Base-by-base conservation (phyloP, 2,329 filamentous ascomycete species). In the Cladophialophora carrionii region DNA sequence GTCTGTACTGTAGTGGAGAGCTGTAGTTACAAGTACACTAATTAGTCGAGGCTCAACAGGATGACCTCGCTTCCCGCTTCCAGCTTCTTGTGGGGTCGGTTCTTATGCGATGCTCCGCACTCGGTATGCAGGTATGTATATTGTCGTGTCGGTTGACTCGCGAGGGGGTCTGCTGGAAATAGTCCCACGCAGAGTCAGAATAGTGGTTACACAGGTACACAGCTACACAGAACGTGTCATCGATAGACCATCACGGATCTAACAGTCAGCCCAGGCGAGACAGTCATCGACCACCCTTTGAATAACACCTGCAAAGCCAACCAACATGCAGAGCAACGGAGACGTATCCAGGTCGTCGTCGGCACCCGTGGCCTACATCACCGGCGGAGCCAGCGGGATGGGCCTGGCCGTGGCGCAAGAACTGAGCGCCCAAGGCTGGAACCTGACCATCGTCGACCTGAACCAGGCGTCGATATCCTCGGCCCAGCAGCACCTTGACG, bases 381-480 rank as follows among this genome's bases (percentile, higher is more conserved):
- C 58, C 10, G 58, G 58, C 14, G 58, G 58, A 4, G 32, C 32
- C 20, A 43, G 32, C 26, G 58, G 58, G 41, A 61, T 61, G 58
- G 58, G 49, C 5, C 43, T 61, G 22, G 58, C 49, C 9, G 51
- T 55, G 8, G 58, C 58, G 8, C 32, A 32, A 61, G 58, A 54
- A 24, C 34, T 61, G 51, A 8, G 49, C n/a, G 32, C 58, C 14
- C 31, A 55, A 34, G 51, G 51, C 24, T 61, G 58, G 58, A 61
- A 61, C 37, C n/a, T 61, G 8, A 48, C 58, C 20, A 61, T 61
- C 17, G 49, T 61, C 58, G 58, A 61, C n/a, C 49, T 61, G 17
- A 55, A 46, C 6, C 34, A 29, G 26, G 34, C 34, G 14, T 61
- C 58, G 32, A 61, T 61, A 9, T 31, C 58, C 22, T 54, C 58